Conservation (phyloP, 2,329 filamentous ascomycete species). For the Tetracladium maxilliforme region DNA sequence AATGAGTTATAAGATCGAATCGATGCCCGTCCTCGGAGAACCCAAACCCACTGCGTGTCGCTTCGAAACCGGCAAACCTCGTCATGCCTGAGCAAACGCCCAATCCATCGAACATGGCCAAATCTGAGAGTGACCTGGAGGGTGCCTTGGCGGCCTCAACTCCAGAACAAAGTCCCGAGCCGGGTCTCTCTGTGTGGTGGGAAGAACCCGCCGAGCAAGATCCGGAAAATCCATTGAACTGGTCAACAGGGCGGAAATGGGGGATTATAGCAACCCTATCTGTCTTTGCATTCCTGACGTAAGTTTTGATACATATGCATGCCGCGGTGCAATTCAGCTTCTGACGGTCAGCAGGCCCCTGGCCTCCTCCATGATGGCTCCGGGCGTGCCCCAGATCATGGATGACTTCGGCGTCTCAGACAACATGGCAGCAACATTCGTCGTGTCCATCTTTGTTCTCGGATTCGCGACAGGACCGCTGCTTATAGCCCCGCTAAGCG, state of each 20-base stretch:
- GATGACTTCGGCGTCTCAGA: constrained; percentile 29
- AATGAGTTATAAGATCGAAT: too few species aligned
- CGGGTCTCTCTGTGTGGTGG: constrained; percentile 8
- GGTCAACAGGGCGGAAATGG: constrained; percentile 8
- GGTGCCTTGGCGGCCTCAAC: too few species aligned
- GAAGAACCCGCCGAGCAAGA: constrained; percentile 10
- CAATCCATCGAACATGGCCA: too few species aligned
- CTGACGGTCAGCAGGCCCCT: constrained; percentile 16
- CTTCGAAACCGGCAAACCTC: too few species aligned
- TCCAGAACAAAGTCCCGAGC: too few species aligned
- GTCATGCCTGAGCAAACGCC: too few species aligned
- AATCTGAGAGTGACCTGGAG: too few species aligned
- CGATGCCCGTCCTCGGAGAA: too few species aligned
- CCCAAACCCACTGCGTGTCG: too few species aligned
- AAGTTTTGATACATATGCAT: constrained; percentile 2
- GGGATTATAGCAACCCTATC: too few species aligned
- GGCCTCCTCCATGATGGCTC: constrained; percentile 31
- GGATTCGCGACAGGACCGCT: constrained; percentile 45
- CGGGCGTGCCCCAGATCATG: constrained; percentile 27
- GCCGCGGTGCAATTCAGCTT: not conserved
- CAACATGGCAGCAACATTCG: too few species aligned
- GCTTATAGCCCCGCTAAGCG: constrained; percentile 40
- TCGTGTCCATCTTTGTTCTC: constrained; percentile 1
- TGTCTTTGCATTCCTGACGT: constrained; percentile 11
- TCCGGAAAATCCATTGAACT: constrained; percentile 11